Base-by-base conservation (phyloP, 2,329 filamentous ascomycete species). In the Fusarium abutilonis region DNA sequence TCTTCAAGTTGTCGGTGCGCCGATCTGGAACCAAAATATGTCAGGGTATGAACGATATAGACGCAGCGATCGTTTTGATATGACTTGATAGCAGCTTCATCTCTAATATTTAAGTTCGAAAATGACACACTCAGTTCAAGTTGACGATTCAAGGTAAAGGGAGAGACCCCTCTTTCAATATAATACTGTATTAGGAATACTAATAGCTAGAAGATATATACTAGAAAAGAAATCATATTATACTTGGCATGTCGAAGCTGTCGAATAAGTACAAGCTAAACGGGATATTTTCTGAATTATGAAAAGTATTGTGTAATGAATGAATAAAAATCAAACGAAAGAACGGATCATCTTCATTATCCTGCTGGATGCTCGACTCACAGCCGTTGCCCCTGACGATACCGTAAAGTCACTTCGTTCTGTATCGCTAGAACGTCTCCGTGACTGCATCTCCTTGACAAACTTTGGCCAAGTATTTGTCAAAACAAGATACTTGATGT, bases 391-490 rank as follows among this genome's bases (percentile, higher is more conserved):
- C 8, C 42, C 48, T 1, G 54, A 57, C 7, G 32, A 31, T 1
- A n/a, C 35, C 6, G 53, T 40, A 8, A 40, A 44, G 2, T 8
- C 36, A 49, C 54, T 54, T 6, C 50, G 50, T 4, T 31, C 19
- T 7, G 50, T 54, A n/a, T 55, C 51, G 17, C 32, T 50, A 9
- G 55, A 58, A 7, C 50, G 44, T 41, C 51, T 55, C 14, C 40
- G 44, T 6, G 35, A 31, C 4, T 54, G 50, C 53, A 56, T 59
- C 26, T 80, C 76, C 43, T 72, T 76, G 36, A 84, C 78, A 64
- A 83, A 86, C 68, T 83, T 85, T 28, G 83, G 82, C 87, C 88
- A 90, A 0, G 88, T 90, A 69, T 89, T 89, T 13, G 86, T 88
- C 56, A 89, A 75, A 14, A 90, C 86, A 6, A 89, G 78, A 56